Conservation (phyloP, 352 stramenopile species). For the Pythium scleroteichum region DNA sequence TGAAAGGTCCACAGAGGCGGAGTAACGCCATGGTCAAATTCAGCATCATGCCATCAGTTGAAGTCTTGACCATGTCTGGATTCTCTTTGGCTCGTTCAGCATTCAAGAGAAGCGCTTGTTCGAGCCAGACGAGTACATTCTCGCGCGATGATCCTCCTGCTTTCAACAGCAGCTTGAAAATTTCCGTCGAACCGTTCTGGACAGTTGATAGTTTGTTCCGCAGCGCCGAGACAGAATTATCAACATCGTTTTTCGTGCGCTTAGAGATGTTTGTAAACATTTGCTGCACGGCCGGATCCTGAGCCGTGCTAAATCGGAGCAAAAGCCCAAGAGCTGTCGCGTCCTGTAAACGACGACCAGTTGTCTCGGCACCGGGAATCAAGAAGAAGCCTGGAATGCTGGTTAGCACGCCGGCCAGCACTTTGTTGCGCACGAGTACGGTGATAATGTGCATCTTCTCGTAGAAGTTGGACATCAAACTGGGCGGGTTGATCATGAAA, state of each 20-base stretch:
- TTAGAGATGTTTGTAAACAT: slow-evolving; percentile 88
- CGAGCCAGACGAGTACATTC: slow-evolving; percentile 71
- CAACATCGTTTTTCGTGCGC: slow-evolving; percentile 74
- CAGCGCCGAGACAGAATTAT: slow-evolving; percentile 66
- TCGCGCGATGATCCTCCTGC: slow-evolving; percentile 55
- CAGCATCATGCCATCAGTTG: slow-evolving; percentile 74
- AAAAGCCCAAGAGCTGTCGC: slow-evolving; percentile 76
- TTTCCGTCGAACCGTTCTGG: slow-evolving; percentile 55
- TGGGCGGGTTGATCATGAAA: slow-evolving; percentile 78
- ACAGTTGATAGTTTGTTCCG: slow-evolving; percentile 73
- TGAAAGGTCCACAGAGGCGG: slow-evolving; percentile 78
- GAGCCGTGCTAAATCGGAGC: slow-evolving; percentile 69
- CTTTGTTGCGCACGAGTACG: slow-evolving; percentile 66
- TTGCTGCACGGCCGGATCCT: slow-evolving; percentile 73
- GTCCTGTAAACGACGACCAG: slow-evolving; percentile 72
- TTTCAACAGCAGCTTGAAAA: slow-evolving; percentile 73
- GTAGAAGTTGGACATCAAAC: slow-evolving; percentile 76
- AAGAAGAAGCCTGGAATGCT: slow-evolving; percentile 72
- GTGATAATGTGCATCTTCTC: slow-evolving; percentile 70
- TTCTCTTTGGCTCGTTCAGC: slow-evolving; percentile 79
- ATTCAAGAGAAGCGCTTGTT: slow-evolving; percentile 75
- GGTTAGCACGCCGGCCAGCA: slow-evolving; percentile 61
- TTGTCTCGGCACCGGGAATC: slow-evolving; percentile 52
- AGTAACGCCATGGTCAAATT: slow-evolving; percentile 81
- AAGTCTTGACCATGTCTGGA: slow-evolving; percentile 61